Evolutionary conservation across 2,329 filamentous ascomycete species (phyloP), one percentile per base, ranked within the genome.

Genomic region (Colletotrichum camelliae): DNA sequence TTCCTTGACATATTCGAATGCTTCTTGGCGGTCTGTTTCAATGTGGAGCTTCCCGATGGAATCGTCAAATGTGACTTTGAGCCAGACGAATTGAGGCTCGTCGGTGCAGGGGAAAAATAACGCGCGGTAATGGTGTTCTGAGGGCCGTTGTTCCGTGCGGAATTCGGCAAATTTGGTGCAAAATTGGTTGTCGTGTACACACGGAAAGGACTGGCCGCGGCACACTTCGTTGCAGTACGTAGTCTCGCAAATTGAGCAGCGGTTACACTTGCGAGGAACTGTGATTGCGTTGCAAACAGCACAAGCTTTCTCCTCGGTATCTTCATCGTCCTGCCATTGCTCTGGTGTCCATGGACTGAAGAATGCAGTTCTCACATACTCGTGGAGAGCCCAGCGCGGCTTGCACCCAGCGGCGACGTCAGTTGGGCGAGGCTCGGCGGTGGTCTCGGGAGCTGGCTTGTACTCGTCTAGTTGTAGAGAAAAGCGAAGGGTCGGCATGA

Each of bases 331-430:
- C 6, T 52, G 43, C 43, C 43, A 52, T 52, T 48, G 21, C n/a
- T 48, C 43, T 0, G 43, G n/a, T 0, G 18, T 48, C 0, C 10
- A 1, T 21, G 43, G 21, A 0, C 9, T 21, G 43, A 48, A 0
- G 43, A 52, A 52, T 0, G 43, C n/a, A 52, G 10, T 0, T 21
- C 12, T 0, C 12, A 21, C 0, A 52, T 52, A 21, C 43, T 52
- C n/a, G 43, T 52, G 43, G n/a, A 52, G n/a, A 0, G 43, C 43
- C 43, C 43, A 52, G 43, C 0, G 0, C n/a, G n/a, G 43, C n/a
- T 24, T 52, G 43, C 43, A 52, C 0, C 18, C n/a, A 52, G n/a
- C n/a, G 6, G 43, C 43, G n/a, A 52, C 43, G 43, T 52, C 43
- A 52, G 43, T 52, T 21, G 43, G 43, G 43, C n/a, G 10, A 52